Percentiles rank a stretch among this genome's conserved stretches.
Conservation (phyloP, 2,329 filamentous ascomycete species). For the Epichloe sibirici region DNA sequence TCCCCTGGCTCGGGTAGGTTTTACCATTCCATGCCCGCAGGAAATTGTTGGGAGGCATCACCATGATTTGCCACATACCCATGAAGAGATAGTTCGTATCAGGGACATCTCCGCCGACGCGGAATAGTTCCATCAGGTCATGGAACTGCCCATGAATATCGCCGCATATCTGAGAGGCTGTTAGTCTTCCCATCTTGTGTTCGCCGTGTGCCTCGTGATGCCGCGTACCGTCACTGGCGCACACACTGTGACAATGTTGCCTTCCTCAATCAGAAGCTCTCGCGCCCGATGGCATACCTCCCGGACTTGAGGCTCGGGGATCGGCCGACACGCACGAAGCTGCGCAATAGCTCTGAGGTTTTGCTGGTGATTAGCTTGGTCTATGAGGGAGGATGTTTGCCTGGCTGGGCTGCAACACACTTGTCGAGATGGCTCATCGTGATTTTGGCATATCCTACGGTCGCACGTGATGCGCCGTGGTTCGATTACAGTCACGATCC, state of each 20-base stretch:
- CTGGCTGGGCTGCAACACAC: slow-evolving; percentile 34
- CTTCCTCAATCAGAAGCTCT: slow-evolving; percentile 92
- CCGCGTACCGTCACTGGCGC: slow-evolving; percentile 74
- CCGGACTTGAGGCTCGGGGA: slow-evolving; percentile 88
- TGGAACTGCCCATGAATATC: slow-evolving; percentile 97
- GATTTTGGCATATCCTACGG: slow-evolving; percentile 5
- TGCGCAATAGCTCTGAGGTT: slow-evolving; percentile 73
- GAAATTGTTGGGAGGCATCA: too few relatives aligned
- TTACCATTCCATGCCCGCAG: too few relatives aligned
- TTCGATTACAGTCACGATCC: slow-evolving; percentile 9
- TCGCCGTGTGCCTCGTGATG: neutral
- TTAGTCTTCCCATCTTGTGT: neutral
- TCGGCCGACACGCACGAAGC: slow-evolving; percentile 87
- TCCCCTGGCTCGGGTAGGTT: neutral
- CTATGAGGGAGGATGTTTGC: neutral
- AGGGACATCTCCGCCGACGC: slow-evolving; percentile 83
- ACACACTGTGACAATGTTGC: slow-evolving; percentile 90
- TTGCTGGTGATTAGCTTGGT: neutral
- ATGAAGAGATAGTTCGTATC: slow-evolving; percentile 97
- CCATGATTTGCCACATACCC: slow-evolving; percentile 39
- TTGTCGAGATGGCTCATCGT: slow-evolving; percentile 89
- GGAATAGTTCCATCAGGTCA: slow-evolving; percentile 91
- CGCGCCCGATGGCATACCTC: slow-evolving; percentile 96
- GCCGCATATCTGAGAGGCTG: slow-evolving; percentile 62
- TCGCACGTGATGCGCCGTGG: slow-evolving; percentile 8